Evolutionary conservation across 1,284 basidiomycete genomes (phyloP).

Genomic region (Cutaneotrichosporon sp.): DNA sequence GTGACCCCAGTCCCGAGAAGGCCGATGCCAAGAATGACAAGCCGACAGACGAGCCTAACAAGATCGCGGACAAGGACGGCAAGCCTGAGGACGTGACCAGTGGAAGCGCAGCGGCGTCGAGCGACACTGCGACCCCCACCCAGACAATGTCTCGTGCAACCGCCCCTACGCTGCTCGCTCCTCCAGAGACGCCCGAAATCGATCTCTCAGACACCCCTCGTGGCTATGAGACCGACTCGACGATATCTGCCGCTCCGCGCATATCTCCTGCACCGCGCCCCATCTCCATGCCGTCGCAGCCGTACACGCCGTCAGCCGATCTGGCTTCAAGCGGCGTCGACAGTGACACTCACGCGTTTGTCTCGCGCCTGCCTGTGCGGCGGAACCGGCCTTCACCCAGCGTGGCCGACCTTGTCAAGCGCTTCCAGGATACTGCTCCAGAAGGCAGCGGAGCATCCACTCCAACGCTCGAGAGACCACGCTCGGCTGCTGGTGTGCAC

Average conservation of each 20-base stretch:
- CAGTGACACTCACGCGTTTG: constrained; percentile 44
- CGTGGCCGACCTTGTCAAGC: constrained; percentile 81
- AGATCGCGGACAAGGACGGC: not conserved
- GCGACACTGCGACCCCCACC: constrained; percentile 15
- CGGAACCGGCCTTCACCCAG: constrained; percentile 53
- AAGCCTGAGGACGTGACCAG: constrained; percentile 8
- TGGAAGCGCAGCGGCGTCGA: not conserved
- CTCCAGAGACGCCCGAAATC: constrained; percentile 25
- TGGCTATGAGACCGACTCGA: constrained; percentile 77
- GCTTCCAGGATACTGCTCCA: constrained; percentile 58
- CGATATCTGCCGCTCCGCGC: constrained; percentile 69
- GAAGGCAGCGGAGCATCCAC: not conserved
- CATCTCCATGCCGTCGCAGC: constrained; percentile 11
- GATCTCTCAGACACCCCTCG: constrained; percentile 55
- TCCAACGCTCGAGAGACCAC: constrained; percentile 28
- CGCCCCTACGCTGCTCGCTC: constrained; percentile 1
- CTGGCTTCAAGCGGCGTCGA: constrained; percentile 46
- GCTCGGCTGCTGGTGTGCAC: constrained; percentile 21
- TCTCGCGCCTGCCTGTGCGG: constrained; percentile 72
- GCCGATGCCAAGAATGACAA: not conserved
- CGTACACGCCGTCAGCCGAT: constrained; percentile 7
- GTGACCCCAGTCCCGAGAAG: not conserved
- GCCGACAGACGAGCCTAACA: not conserved
- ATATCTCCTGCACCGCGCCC: constrained; percentile 66
- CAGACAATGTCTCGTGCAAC: constrained; percentile 17